phyloP scores from a whole-genome alignment of 2,329 filamentous ascomycete genomes.

The Macrophomina phaseolina region DNA sequence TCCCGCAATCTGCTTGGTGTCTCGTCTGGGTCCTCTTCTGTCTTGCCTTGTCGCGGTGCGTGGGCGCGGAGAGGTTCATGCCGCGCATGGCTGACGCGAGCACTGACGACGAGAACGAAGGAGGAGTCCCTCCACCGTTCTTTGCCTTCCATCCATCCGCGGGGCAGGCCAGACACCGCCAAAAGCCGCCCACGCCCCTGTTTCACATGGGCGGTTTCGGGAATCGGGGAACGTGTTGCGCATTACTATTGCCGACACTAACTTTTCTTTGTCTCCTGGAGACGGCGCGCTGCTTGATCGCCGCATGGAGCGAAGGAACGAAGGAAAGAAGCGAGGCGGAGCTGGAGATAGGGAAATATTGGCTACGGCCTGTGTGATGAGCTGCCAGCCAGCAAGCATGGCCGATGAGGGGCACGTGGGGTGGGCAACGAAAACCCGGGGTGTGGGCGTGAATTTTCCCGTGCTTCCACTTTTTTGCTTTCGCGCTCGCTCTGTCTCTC shows the following conservation, averaged over 20 bases:
- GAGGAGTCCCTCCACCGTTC: neutral
- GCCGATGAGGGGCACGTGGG: neutral
- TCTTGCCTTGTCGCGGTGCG: neutral
- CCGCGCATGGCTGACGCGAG: neutral
- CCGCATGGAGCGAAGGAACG: neutral
- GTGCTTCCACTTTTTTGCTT: neutral
- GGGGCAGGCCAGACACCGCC: neutral
- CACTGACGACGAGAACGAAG: neutral
- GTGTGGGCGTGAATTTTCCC: neutral
- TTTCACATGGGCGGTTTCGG: neutral
- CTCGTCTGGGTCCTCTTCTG: neutral
- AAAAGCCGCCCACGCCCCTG: neutral
- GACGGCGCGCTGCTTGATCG: neutral
- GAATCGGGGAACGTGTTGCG: neutral
- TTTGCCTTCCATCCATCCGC: neutral
- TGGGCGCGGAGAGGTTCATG: neutral
- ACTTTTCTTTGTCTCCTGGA: neutral
- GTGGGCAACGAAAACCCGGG: conserved; percentile 11
- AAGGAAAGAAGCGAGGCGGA: neutral
- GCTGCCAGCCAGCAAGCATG: neutral
- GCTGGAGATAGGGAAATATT: neutral
- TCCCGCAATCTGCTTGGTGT: too few relatives aligned
- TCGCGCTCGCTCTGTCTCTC: neutral
- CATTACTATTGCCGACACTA: neutral
- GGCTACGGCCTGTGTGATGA: neutral